Conservation (phyloP, 495 filamentous ascomycete genomes). For the Penicillium samsonianum region DNA sequence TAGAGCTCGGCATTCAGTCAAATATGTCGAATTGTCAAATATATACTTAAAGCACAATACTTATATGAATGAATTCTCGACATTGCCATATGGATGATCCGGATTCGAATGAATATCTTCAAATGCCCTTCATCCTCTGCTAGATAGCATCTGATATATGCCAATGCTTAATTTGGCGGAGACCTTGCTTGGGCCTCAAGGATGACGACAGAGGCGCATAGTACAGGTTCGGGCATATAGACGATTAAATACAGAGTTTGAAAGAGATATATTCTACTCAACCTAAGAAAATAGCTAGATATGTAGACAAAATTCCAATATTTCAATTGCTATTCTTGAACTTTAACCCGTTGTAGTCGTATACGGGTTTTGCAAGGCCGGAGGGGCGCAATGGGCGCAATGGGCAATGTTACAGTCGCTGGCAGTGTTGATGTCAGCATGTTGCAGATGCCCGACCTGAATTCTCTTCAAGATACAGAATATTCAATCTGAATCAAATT, state of each 20-base stretch:
- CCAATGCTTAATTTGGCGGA: slow-evolving; percentile 12
- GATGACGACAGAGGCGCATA: slow-evolving; percentile 33
- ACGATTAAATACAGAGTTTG: not conserved
- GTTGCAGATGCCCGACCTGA: slow-evolving; percentile 1
- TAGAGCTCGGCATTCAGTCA: not conserved
- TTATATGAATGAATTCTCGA: not conserved
- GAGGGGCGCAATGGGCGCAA: slow-evolving; percentile 19
- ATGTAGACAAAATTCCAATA: not conserved
- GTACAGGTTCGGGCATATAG: slow-evolving; percentile 1
- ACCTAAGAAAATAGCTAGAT: not conserved
- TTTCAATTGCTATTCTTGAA: not conserved
- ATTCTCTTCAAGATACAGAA: not conserved
- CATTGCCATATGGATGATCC: not conserved
- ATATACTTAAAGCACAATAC: not conserved
- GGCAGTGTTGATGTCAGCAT: slow-evolving; percentile 36
- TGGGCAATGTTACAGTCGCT: slow-evolving; percentile 29
- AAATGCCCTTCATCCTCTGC: not conserved
- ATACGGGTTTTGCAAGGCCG: slow-evolving; percentile 11
- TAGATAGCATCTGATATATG: not conserved
- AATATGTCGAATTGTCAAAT: not conserved
- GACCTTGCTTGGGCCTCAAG: slow-evolving; percentile 12
- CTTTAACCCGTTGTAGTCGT: slow-evolving; percentile 3
- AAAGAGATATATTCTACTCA: not conserved
- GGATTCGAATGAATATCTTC: not conserved
- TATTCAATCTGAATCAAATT: not conserved